Evolutionary conservation across 2,329 filamentous ascomycete genomes (phyloP).

Genomic region (Xylaria sp.): DNA sequence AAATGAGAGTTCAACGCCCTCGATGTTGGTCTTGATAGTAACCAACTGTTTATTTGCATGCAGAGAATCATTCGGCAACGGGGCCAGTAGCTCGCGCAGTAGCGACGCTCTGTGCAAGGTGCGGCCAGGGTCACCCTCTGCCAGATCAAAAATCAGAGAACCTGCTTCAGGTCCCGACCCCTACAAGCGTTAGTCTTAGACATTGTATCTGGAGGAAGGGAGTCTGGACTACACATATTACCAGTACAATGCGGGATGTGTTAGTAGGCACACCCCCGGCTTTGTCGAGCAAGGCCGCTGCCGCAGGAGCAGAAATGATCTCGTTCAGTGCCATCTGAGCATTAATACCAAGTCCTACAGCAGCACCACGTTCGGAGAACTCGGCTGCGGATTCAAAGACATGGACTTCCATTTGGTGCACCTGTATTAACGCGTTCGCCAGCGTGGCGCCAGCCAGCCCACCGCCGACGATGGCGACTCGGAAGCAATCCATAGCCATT

Average conservation of each 20-base stretch:
- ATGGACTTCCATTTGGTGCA: conserved; percentile 18
- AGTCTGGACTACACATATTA: not conserved
- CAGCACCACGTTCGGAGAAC: conserved; percentile 37
- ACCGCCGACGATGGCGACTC: conserved; percentile 31
- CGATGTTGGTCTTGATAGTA: not conserved
- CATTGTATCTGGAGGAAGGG: not conserved
- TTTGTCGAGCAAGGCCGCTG: conserved; percentile 15
- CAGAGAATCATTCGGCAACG: conserved; percentile 26
- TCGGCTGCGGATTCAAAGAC: conserved; percentile 29
- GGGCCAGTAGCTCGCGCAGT: conserved; percentile 31
- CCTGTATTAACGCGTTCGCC: conserved; percentile 27
- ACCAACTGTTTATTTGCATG: conserved; percentile 35
- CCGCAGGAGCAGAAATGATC: conserved; percentile 13
- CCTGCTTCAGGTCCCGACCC: conserved; percentile 37
- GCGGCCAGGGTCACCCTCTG: not conserved
- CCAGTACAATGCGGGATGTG: conserved; percentile 9
- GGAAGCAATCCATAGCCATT: not conserved
- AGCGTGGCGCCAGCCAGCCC: conserved; percentile 33
- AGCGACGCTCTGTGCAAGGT: conserved; percentile 31
- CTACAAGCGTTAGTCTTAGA: conserved; percentile 5
- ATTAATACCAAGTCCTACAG: conserved; percentile 23
- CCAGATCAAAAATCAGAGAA: conserved; percentile 21
- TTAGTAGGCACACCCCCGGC: conserved; percentile 28
- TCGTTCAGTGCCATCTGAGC: conserved; percentile 22
- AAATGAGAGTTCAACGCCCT: conserved; percentile 23